phyloP scores from a whole-genome alignment of 192 early-diverging fungal species.

The Dimargaris verticillata region DNA sequence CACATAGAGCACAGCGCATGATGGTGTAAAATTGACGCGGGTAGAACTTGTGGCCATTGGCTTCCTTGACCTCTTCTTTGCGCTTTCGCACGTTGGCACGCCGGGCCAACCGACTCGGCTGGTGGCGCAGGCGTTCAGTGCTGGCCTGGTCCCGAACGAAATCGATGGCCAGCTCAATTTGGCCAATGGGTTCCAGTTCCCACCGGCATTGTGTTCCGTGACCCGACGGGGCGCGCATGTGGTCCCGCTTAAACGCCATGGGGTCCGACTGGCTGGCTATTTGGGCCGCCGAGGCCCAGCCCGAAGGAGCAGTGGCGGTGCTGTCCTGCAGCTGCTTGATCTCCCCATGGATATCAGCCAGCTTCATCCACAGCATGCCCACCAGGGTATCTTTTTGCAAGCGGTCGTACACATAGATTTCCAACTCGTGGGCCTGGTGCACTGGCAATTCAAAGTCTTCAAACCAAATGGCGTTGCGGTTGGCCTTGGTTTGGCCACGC shows the following conservation, averaged over 20 bases:
- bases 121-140: conserved; percentile 24
- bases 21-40: conserved; percentile 84
- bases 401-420: conserved; percentile 80
- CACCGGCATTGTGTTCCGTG: conserved; percentile 28
- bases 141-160: conserved; percentile 47
- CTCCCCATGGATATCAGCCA: conserved; percentile 82
- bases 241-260: conserved; percentile 12
- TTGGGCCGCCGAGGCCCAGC: conserved; percentile 29
- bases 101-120: conserved; percentile 43
- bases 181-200: conserved; percentile 87
- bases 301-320: conserved; percentile 36
- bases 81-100: conserved; percentile 56
- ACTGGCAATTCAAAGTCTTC: conserved; percentile 78
- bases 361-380: conserved; percentile 82
- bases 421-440: conserved; percentile 80
- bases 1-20: conserved; percentile 93
- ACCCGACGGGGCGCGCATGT: conserved; percentile 7
- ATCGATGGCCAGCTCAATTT: conserved; percentile 69
- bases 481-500: conserved; percentile 52
- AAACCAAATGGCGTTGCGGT: conserved; percentile 60
- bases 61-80: conserved; percentile 66
- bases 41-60: conserved; percentile 89
- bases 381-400: conserved; percentile 53
- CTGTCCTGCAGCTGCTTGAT: conserved; percentile 45
- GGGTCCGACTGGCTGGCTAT: background rate